Base-by-base conservation (phyloP, 768 basidiomycete species). In the Butyriboletus loyo region DNA sequence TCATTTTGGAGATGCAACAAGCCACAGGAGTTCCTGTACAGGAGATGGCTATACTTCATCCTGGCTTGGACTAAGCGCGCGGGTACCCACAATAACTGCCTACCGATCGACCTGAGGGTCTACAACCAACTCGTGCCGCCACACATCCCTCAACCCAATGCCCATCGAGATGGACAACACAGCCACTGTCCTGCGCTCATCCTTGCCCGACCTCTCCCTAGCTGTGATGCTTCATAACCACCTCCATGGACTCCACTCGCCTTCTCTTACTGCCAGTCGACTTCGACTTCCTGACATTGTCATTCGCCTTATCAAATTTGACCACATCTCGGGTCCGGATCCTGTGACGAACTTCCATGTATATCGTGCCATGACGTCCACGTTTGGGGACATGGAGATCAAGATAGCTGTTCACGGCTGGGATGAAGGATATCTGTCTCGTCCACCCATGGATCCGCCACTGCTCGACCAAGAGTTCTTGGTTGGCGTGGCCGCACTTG, bases 301-400 rank as follows among this genome's bases (percentile, higher is more conserved):
- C 15, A 34, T 46, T 13, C 25, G 19, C 9, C 8, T 39, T 9
- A 19, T 36, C 3, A 15, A 30, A 10, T 30, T n/a, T 7, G 4
- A 32, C 14, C 14, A 1, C 5, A 1, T 17, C 13, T 21, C 37
- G 6, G 30, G 19, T 0, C 5, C 13, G 0, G 6, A 22, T n/a
- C 9, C 27, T 10, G 10, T 6, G 35, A 28, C 24, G 1, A 19
- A n/a, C 5, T 1, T 19, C 9, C 9, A 8, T 13, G n/a, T 50
- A 25, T 62, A 61, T 21, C 46, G 15, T 25, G 37, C 28, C 10
- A 46, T 34, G 24, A 44, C 49, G 10, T 4, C 36, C 2, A 9
- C 10, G 5, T 13, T 62, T 4, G 46, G 56, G 0, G 39, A 43
- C 0, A 21, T 58, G 0, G 42, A 58, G 24, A 40, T 58, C 40